Evolutionary conservation across 1,284 basidiomycete species (phyloP), one percentile per base, ranked within the genome.

Genomic region (Pseudozyma flocculosa): DNA sequence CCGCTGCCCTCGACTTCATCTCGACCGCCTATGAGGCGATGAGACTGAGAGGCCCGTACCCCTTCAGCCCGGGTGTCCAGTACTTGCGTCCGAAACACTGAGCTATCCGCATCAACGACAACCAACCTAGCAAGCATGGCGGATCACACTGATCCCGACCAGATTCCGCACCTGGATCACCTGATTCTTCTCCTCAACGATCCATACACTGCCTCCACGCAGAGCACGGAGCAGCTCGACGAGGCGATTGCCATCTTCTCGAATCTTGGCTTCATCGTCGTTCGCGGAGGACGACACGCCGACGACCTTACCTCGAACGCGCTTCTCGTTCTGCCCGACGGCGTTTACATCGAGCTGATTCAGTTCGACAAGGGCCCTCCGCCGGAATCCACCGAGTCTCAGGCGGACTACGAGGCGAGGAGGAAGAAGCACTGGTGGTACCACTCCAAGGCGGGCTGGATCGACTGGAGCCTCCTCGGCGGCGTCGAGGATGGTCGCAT

Each of bases 261-360:
- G 17, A 30, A 48, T 17, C 55, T 72, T 9, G 69, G 69, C 36
- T 72, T 72, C 40, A 52, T 57, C 19, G 68, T 70, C 3, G 49
- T 53, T 11, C 52, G 58, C 8, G 69, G 69, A 15, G 69, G 69
- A 0, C 37, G 40, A 2, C 69, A 72, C 44, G 63, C 61, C 5
- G 67, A 72, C 22, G 52, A 52, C 4, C 41, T 72, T 13, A 72
- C 69, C 2, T 54, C 54, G 4, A 72, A 72, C 34, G 64, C 61
- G 4, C 63, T 72, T 34, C 64, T 70, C 37, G 50, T 68, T 2
- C 57, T 72, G 21, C 38, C 56, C 9, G 68, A 72, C 43, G 69
- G 69, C 9, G 55, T 70, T 9, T 72, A 72, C 26, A 51, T 72
- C 40, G 69, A 72, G 55, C 26, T 72, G 7, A 60, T 72, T 42